phyloP scores from a whole-genome alignment of 805 yeast genomes.

The Suhomyces xylopsoci region DNA sequence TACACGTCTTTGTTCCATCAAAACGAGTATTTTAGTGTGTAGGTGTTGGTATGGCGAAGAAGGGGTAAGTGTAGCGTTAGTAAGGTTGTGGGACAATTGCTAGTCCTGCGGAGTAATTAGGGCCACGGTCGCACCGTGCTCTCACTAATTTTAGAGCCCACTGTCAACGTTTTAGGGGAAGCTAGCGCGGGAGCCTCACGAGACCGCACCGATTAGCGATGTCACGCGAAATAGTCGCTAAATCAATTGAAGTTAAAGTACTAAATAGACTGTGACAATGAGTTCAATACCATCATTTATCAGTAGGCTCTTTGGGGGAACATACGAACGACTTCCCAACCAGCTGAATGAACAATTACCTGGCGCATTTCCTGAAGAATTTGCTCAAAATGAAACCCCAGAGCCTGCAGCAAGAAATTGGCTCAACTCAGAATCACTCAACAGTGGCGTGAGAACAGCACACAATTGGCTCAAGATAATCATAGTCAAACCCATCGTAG shows the following conservation, averaged over 20 bases:
- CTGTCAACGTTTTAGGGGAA: neutral
- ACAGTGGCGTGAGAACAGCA: slow-evolving; percentile 1
- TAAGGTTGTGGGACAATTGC: neutral
- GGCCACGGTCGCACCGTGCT: neutral
- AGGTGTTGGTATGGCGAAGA: neutral
- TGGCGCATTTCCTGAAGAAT: slow-evolving; percentile 20
- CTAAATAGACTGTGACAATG: neutral
- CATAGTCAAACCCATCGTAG: slow-evolving; percentile 25
- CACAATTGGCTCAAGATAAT: slow-evolving; percentile 9
- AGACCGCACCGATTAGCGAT: neutral
- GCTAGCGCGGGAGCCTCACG: neutral
- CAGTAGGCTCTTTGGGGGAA: neutral
- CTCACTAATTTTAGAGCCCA: neutral
- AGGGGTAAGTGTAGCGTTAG: neutral
- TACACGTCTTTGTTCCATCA: no score
- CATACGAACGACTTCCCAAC: neutral
- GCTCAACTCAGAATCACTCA: slow-evolving; percentile 18
- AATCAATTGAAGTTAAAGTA: neutral
- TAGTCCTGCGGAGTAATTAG: no score
- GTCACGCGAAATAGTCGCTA: neutral
- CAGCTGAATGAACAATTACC: slow-evolving; percentile 13
- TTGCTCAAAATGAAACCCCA: slow-evolving; percentile 9
- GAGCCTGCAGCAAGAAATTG: slow-evolving; percentile 8
- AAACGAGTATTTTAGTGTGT: neutral
- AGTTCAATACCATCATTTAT: neutral